Evolutionary conservation across 768 basidiomycete species (phyloP).

Genomic region (Rhizopogon rudus): DNA sequence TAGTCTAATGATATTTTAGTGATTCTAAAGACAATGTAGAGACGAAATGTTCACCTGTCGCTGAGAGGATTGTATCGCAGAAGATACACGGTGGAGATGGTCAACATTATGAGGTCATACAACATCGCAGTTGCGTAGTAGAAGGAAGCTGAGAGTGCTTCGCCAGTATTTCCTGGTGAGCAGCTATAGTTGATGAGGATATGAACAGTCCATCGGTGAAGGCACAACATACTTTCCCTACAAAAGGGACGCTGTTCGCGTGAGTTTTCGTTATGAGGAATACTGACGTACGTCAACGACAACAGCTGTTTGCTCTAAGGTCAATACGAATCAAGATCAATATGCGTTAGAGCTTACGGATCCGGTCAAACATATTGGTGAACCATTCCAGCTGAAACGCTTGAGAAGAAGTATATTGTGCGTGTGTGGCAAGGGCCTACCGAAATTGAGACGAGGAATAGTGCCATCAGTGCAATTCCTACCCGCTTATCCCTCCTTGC

Average conservation of each 20-base stretch:
- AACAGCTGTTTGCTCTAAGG: slow-evolving; percentile 10
- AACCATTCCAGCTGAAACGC: slow-evolving; percentile 50
- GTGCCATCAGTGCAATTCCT: slow-evolving; percentile 32
- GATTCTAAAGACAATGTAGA: neutral
- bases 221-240: slow-evolving; percentile 31
- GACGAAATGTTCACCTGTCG: slow-evolving; percentile 16
- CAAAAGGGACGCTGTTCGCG: slow-evolving; percentile 3
- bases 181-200: slow-evolving; percentile 37
- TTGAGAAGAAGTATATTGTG: neutral
- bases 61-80: slow-evolving; percentile 36
- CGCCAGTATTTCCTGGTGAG: slow-evolving; percentile 29
- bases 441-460: slow-evolving; percentile 36
- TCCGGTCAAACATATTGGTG: slow-evolving; percentile 45
- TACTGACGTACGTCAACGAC: slow-evolving; percentile 13
- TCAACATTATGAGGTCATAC: slow-evolving; percentile 50
- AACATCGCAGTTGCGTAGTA: slow-evolving; percentile 55
- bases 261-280: neutral
- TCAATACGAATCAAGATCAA: slow-evolving; percentile 8
- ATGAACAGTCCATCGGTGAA: neutral
- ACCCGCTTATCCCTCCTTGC: slow-evolving; percentile 40
- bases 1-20: slow-evolving; percentile 16
- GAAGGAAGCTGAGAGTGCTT: slow-evolving; percentile 42
- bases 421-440: slow-evolving; percentile 30
- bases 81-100: slow-evolving; percentile 47
- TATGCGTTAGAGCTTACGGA: slow-evolving; percentile 34